Evolutionary conservation across 805 yeast species (phyloP).

Genomic region (Zygosaccharomyces bailii): DNA sequence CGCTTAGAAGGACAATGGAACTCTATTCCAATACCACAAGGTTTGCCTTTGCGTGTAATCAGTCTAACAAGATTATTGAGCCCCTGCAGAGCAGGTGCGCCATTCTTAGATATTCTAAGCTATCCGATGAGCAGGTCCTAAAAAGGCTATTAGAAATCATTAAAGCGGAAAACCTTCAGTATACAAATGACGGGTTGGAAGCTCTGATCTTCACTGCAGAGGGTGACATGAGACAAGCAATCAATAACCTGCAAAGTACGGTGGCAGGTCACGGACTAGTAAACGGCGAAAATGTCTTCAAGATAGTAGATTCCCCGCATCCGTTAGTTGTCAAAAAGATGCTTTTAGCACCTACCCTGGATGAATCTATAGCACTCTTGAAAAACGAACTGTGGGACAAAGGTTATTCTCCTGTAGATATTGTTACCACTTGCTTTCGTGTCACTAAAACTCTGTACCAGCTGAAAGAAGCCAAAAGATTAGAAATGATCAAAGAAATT

Average conservation of each 20-base stretch:
- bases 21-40: constrained; percentile 92
- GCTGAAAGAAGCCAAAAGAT: constrained; percentile 61
- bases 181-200: constrained; percentile 84
- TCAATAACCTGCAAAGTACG: constrained; percentile 89
- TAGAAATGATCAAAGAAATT: constrained; percentile 78
- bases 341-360: constrained; percentile 56
- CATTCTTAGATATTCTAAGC: constrained; percentile 74
- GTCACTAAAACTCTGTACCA: constrained; percentile 76
- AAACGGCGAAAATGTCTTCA: constrained; percentile 88
- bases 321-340: constrained; percentile 77
- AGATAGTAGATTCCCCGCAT: constrained; percentile 94
- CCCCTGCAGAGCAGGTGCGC: constrained; percentile 97
- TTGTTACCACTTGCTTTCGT: constrained; percentile 83
- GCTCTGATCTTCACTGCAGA: constrained; percentile 94
- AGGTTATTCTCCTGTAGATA: constrained; percentile 92
- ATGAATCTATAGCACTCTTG: constrained; percentile 61
- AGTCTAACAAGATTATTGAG: constrained; percentile 89
- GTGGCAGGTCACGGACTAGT: constrained; percentile 91
- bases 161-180: constrained; percentile 66
- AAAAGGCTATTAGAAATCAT: constrained; percentile 69
- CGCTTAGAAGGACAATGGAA: constrained; percentile 92
- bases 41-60: constrained; percentile 98
- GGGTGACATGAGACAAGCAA: constrained; percentile 98
- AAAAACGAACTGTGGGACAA: constrained; percentile 69
- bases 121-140: constrained; percentile 82